Evolutionary conservation across 2,329 filamentous ascomycete genomes (phyloP).

Genomic region (Cladobotryum protrusum): DNA sequence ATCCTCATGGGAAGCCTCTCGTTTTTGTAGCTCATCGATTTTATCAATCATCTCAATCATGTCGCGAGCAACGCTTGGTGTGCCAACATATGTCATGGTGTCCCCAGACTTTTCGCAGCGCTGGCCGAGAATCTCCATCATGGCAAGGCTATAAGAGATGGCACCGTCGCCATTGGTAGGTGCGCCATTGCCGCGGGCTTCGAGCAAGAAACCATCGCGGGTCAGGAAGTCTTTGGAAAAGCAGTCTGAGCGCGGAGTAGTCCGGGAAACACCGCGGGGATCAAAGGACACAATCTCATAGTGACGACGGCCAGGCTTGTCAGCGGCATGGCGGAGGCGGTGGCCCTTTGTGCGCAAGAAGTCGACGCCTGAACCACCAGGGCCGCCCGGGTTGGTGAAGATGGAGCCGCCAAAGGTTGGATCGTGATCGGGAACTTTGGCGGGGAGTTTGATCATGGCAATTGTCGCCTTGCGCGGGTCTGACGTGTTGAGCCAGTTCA

Average conservation of each 20-base stretch:
- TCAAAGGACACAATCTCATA: conserved; percentile 40
- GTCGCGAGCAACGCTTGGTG: conserved; percentile 35
- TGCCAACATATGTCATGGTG: conserved; percentile 30
- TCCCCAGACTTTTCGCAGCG: conserved; percentile 24
- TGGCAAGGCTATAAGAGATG: conserved; percentile 22
- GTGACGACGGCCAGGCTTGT: conserved; percentile 24
- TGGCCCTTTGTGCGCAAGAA: conserved; percentile 21
- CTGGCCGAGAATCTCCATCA: conserved; percentile 20
- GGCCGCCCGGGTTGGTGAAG: conserved; percentile 40
- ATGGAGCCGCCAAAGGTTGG: conserved; percentile 36
- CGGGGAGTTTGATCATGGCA: conserved; percentile 36
- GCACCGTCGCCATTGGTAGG: conserved; percentile 14
- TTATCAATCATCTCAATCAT: conserved; percentile 40
- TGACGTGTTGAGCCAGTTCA: conserved; percentile 34
- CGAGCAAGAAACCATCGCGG: conserved; percentile 23
- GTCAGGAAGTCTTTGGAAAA: conserved; percentile 26
- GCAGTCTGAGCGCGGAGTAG: conserved; percentile 34
- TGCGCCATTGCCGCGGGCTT: conserved; percentile 26
- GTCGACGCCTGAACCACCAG: conserved; percentile 34
- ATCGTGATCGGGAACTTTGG: conserved; percentile 31
- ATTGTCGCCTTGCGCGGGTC: conserved; percentile 29
- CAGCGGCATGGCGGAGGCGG: conserved; percentile 23
- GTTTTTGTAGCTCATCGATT: conserved; percentile 28
- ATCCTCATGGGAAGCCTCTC: background rate
- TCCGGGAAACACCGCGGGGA: conserved; percentile 35